Conservation (phyloP, 2,329 filamentous ascomycete species). For the Talaromyces amestolkiae region DNA sequence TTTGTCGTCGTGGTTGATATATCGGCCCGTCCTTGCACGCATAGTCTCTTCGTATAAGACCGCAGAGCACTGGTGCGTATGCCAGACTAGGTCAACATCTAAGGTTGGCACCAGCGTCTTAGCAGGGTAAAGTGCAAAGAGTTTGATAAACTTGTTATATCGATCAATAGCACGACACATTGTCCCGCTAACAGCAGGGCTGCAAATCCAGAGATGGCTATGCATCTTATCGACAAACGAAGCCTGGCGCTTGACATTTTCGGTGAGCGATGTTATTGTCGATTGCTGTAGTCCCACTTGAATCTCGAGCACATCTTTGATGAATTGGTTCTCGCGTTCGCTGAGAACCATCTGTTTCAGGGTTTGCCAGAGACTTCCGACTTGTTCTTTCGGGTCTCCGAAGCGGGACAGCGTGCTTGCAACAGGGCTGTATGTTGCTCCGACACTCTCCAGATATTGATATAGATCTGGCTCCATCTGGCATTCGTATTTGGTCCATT, state of each 20-base stretch:
- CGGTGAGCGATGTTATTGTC: constrained; percentile 23
- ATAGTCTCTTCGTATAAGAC: constrained; percentile 26
- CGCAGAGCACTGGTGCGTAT: constrained; percentile 44
- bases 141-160: constrained; percentile 41
- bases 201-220: constrained; percentile 40
- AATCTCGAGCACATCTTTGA: not conserved
- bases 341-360: not conserved
- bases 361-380: constrained; percentile 7
- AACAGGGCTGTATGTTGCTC: not conserved
- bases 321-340: not conserved
- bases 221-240: constrained; percentile 46
- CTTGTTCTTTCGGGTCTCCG: constrained; percentile 10
- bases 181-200: constrained; percentile 36
- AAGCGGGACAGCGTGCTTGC: not conserved
- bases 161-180: constrained; percentile 36
- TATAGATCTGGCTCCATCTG: constrained; percentile 20
- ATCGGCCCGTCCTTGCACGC: constrained; percentile 22
- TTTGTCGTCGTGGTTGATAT: constrained; percentile 44
- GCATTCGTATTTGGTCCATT: constrained; percentile 11
- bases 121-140: constrained; percentile 31
- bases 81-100: constrained; percentile 47
- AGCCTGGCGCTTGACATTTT: constrained; percentile 39
- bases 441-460: constrained; percentile 6
- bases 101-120: constrained; percentile 41
- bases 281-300: not conserved